Base-by-base conservation (phyloP, 148 eudicot genomes). In the Rhododendron henanense region DNA sequence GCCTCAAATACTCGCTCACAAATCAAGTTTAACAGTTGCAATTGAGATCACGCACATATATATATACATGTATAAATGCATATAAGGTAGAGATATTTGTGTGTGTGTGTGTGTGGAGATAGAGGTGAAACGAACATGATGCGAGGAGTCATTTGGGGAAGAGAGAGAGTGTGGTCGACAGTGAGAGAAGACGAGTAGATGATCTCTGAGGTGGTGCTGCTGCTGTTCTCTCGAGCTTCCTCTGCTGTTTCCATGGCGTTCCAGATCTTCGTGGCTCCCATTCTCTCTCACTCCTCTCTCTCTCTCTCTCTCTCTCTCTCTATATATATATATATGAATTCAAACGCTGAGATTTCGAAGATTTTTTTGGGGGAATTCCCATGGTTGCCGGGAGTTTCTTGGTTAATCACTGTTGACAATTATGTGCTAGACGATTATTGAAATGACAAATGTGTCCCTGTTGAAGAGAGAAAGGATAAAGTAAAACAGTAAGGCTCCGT, bases 161-260 rank as follows among this genome's bases (percentile, higher is more conserved):
- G 87, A 86, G 99, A 44, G 61, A 96, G 99, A 78, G 99, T 82
- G 84, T 95, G 93, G 53, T 96, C 98, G 81, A 95, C 90, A 85
- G 93, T 90, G 88, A 92, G 89, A 80, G 93, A 87, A 21, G 98
- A 95, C 0, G 90, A 90, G 10, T 55, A 89, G 84, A 93, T 93
- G 84, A 93, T 93, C 79, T 91, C 89, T 5, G 92, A 88, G 13
- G 19, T 11, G 18, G 5, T 53, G 67, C 88, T 82, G 39, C 85
- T 63, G 82, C 65, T 6, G 67, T 23, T n/a, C 4, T 41, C 55
- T 44, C 82, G 90, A 89, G 94, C 88, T 75, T 86, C 91, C 21
- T 28, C 88, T 5, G 90, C 85, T 51, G 85, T 90, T 86, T 88
- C 93, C 90, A 92, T 89, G 91, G 93, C 95, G 92, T 92, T 90